Base-by-base conservation (phyloP, 148 eudicot genomes). In the Silene latifolia region DNA sequence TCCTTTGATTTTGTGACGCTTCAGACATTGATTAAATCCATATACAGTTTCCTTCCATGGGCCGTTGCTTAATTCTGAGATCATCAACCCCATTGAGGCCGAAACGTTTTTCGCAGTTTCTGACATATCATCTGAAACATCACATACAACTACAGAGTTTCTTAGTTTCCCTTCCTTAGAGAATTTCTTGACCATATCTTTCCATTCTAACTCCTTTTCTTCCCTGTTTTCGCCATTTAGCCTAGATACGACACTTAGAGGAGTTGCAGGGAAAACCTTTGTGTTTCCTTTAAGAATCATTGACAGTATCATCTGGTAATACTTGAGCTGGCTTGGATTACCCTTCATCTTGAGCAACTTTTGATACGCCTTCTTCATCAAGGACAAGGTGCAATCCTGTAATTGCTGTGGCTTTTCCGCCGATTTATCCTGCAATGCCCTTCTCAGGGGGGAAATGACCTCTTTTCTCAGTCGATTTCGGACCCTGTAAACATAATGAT, bases 311-410 rank as follows among this genome's bases (percentile, higher is more conserved):
- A 74, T 27, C 62, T 51, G 2, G 59, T 63, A 74, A 64, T 74
- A 74, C 39, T 32, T 27, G 23, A 63, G 27, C 46, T 48, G 32
- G 62, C 71, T 66, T 48, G 18, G 19, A 27, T 21, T 65, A 29
- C 29, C 51, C 48, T 74, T 53, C 77, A 35, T 65, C 71, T 75
- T 75, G 62, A 75, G 8, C 71, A 75, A 27, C 62, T 75, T 75
- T 23, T 75, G 71, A 70, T 54, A 65, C 12, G 71, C 77, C 51
- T 74, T 74, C 71, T 54, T 75, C 77, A 75, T 75, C 32, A 65
- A 23, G 20, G 13, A 2, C 35, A 73, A 29, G 14, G 71, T 64
- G 54, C 19, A 25, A 54, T 65, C 54, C 19, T 42, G 75, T 8
- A 25, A 57, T 13, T 27, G 29, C 29, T 2, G 29, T 27, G 29